Base-by-base conservation (phyloP, 805 yeast genomes). In the Spathaspora sp. region DNA sequence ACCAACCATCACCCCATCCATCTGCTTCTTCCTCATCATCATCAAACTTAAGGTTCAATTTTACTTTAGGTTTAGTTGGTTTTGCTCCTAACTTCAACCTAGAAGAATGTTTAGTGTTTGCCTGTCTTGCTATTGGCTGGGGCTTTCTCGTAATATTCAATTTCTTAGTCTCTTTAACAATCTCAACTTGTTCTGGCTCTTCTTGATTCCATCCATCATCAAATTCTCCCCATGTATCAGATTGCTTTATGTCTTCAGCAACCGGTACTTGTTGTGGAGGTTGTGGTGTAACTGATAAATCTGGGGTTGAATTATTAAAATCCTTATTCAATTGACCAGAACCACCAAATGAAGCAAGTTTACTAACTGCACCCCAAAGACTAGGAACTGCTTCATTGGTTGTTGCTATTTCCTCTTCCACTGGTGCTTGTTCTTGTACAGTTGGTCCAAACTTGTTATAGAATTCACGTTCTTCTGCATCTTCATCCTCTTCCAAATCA, bases 321-420 rank as follows among this genome's bases (percentile, higher is more conserved):
- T 72, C 68, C n/a, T 67, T 63, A 50, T 73, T 66, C 53, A 74
- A 57, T 26, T 63, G 60, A 0, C 77, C 77, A 1, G 66, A 62
- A 3, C 57, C 60, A 2, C 66, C 53, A 1, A 69, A 44, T 2
- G 72, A 60, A 5, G 70, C 72, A 9, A 72, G 57, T 50, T 67
- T 70, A 52, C 65, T 70, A 20, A 72, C 68, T 47, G 70, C 60
- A 42, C 59, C 63, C 77, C 77, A 73, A 1, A 75, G 74, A 53
- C 72, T 64, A 1, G 66, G 52, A 19, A 62, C 53, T 4, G 52
- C 53, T 0, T 59, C 50, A 12, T 46, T 49, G 5, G 57, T 48
- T 10, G 55, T 48, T 26, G 55, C 53, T 23, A 23, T 4, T 6
- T 23, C 26, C 26, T 23, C 26, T 12, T 58, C 54, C 2, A 50